Evolutionary conservation across 2,329 filamentous ascomycete species (phyloP), one percentile per base, ranked within the genome.

Genomic region (Xylaria sp.): DNA sequence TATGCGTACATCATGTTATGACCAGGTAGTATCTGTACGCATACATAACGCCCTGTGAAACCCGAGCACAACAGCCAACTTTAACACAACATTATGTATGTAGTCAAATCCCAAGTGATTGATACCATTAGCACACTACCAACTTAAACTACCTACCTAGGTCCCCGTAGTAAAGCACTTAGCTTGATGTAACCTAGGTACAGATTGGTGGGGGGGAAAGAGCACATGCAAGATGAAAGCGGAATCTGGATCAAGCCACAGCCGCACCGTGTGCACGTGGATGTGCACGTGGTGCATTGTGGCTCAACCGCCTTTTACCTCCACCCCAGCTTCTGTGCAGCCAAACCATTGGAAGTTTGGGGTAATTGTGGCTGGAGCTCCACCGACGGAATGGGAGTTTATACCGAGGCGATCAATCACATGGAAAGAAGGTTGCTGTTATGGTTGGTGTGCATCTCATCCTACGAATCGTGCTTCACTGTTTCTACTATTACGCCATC

Each of bases 321-420:
- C n/a, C n/a, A n/a, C n/a, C n/a, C n/a, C n/a, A n/a, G n/a, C n/a
- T n/a, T n/a, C n/a, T 44, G 15, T 13, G 39, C 7, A 42, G 3
- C 15, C n/a, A 42, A 20, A 42, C 7, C 6, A 15, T 42, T n/a
- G 6, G 44, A 39, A 61, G 17, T 17, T 36, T 50, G 54, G 61
- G 66, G 62, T 66, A 60, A 55, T 22, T 68, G 66, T 68, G 66
- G 66, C 66, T 63, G 29, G 39, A 39, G 53, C 39, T 65, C 47
- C 39, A 36, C 45, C 22, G 31, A 51, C 27, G 33, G 49, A 50
- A 51, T 58, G 29, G 39, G 51, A 61, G 54, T 53, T 65, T 44
- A 39, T 68, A 62, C 66, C 66, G 66, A 68, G 66, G 66, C 57
- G 61, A 61, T 61, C 38, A n/a, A 66, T 68, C 66, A 68, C 66